phyloP scores from a whole-genome alignment of 371 early-diverging fungal species.

The Mucor racemosus region DNA sequence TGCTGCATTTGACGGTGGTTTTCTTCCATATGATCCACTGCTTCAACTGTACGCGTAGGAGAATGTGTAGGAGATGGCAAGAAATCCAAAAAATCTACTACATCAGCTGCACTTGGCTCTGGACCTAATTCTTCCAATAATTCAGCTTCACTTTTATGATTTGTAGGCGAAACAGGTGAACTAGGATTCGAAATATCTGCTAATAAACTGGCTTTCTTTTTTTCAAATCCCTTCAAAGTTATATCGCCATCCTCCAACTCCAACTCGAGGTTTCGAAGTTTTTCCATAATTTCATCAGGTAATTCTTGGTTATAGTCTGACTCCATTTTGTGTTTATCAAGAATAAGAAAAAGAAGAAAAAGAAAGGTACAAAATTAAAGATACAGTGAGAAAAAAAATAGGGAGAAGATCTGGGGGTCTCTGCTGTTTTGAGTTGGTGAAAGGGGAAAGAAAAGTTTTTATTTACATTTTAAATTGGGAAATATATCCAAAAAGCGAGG shows the following conservation, averaged over 20 bases:
- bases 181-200: constrained; percentile 15
- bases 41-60: constrained; percentile 25
- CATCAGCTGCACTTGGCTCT: constrained; percentile 60
- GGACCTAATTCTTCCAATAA: constrained; percentile 38
- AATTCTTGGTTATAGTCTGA: constrained; percentile 41
- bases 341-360: background rate
- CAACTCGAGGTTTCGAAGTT: constrained; percentile 57
- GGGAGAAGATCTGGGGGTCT: background rate
- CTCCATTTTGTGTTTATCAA: constrained; percentile 22
- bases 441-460: background rate
- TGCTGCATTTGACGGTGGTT: constrained; percentile 30
- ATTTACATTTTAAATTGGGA: constrained; percentile 4
- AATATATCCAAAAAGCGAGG: background rate
- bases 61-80: constrained; percentile 56
- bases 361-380: background rate
- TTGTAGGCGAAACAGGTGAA: constrained; percentile 22
- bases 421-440: constrained; percentile 2
- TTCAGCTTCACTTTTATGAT: constrained; percentile 20
- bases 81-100: constrained; percentile 55
- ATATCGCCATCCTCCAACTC: constrained; percentile 74
- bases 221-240: constrained; percentile 73
- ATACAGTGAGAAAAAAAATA: background rate
- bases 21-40: constrained; percentile 37
- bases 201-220: constrained; percentile 55
- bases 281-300: constrained; percentile 53